These are phyloP conservation scores for Cryptococcus wingfieldii DNA, from an alignment of 1,284 basidiomycete species.

Conservation along the genomic window DNA sequence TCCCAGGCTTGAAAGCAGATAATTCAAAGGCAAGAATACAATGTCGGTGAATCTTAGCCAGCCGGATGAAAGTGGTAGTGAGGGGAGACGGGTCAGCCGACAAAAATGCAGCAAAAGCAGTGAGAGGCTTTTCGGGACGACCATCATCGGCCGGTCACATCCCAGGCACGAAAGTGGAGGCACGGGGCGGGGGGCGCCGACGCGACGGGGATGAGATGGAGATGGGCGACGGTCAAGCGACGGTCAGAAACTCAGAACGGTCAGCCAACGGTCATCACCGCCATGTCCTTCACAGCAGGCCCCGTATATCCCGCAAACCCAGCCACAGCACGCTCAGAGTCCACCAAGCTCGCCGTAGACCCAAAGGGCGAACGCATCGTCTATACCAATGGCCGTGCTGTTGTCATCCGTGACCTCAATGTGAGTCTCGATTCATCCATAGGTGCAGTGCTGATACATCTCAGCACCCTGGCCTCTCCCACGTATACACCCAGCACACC, in stretches of 20 bases:
- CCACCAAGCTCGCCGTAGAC: conserved; percentile 70
- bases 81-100: too few species aligned
- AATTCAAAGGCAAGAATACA: too few species aligned
- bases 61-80: too few species aligned
- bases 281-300: conserved; percentile 12
- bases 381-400: conserved; percentile 78
- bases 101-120: too few species aligned
- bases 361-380: conserved; percentile 77
- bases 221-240: too few species aligned
- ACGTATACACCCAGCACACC: conserved; percentile 60
- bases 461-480: conserved; percentile 35
- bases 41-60: too few species aligned
- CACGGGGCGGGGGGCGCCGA: too few species aligned
- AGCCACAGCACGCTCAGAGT: conserved; percentile 54
- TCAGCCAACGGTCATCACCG: too few species aligned
- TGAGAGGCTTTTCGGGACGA: neutral
- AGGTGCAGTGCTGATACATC: neutral
- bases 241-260: too few species aligned
- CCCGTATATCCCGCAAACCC: conserved; percentile 70
- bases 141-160: neutral
- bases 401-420: conserved; percentile 66
- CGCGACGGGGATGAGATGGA: too few species aligned
- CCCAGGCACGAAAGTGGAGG: too few species aligned
- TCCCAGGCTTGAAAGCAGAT: too few species aligned
- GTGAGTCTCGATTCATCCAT: conserved; percentile 36